A percentile compares a stretch with the other conserved stretches of the same genome.
These are phyloP conservation scores for Penicillium daleae DNA, from an alignment of 495 filamentous ascomycete genomes.

Conservation along the genomic window DNA sequence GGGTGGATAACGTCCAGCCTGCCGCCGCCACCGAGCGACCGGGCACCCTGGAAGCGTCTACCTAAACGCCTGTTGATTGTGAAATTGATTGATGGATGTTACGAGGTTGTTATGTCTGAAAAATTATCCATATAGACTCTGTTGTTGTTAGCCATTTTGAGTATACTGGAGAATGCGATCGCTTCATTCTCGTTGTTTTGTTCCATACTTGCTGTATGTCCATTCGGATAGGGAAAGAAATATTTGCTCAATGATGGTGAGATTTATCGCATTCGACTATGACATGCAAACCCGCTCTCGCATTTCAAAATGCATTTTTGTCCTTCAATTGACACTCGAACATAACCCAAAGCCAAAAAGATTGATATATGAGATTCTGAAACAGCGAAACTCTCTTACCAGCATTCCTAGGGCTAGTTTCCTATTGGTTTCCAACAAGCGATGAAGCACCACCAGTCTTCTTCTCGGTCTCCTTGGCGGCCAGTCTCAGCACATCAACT, in stretches of 20 bases:
- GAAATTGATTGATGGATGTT: conserved; percentile 15
- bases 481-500: conserved; percentile 67
- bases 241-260: neutral
- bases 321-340: neutral
- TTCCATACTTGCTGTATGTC: neutral
- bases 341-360: neutral
- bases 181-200: conserved; percentile 1
- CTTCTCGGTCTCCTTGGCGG: conserved; percentile 63
- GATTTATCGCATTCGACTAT: neutral
- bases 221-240: no score
- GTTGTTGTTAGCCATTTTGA: conserved; percentile 31
- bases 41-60: conserved; percentile 45
- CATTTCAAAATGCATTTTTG: conserved; percentile 5
- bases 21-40: conserved; percentile 50
- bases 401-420: neutral
- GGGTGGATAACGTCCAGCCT: conserved; percentile 49
- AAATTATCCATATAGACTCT: conserved; percentile 28
- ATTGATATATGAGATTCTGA: neutral
- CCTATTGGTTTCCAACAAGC: neutral
- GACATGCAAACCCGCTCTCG: conserved; percentile 2
- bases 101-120: conserved; percentile 14
- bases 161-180: conserved; percentile 14
- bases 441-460: conserved; percentile 26
- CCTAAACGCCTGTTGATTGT: conserved; percentile 15
- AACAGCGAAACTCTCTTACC: neutral